Evolutionary conservation across 257 asterid genomes (phyloP).

Genomic region (Leptodermis oblonga): DNA sequence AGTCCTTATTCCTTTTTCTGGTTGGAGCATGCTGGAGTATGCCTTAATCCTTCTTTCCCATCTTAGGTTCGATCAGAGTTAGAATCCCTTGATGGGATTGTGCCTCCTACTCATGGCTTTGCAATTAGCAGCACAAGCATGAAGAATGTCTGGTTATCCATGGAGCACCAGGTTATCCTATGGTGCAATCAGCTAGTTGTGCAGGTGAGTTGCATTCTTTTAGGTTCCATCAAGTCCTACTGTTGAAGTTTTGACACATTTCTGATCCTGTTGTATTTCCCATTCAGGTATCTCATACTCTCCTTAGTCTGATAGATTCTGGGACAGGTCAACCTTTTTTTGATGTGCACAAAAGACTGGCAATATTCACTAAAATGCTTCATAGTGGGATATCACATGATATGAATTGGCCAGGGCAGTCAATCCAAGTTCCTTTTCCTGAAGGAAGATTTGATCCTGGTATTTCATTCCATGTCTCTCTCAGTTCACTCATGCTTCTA

Average conservation of each 20-base stretch:
- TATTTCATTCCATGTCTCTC: constrained; percentile 28
- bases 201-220: constrained; percentile 55
- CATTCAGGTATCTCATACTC: constrained; percentile 95
- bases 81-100: constrained; percentile 89
- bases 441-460: constrained; percentile 48
- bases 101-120: constrained; percentile 91
- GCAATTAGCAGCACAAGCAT: constrained; percentile 78
- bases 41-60: constrained; percentile 15
- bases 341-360: constrained; percentile 65
- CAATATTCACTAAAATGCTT: constrained; percentile 76
- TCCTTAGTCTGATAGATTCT: constrained; percentile 77
- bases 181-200: constrained; percentile 86
- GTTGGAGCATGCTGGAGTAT: neutral
- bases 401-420: constrained; percentile 49
- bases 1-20: neutral
- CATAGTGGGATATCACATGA: constrained; percentile 77
- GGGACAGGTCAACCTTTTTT: constrained; percentile 68
- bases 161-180: constrained; percentile 98
- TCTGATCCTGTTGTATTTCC: constrained; percentile 23
- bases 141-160: constrained; percentile 92
- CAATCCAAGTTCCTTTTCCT: constrained; percentile 29
- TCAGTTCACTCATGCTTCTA: neutral
- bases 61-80: constrained; percentile 80
- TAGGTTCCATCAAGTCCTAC: constrained; percentile 15
- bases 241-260: neutral